Percentiles rank a stretch among this genome's conserved stretches.
phyloP scores from a whole-genome alignment of 2,329 filamentous ascomycete species.

The Aureobasidium uvarum region DNA sequence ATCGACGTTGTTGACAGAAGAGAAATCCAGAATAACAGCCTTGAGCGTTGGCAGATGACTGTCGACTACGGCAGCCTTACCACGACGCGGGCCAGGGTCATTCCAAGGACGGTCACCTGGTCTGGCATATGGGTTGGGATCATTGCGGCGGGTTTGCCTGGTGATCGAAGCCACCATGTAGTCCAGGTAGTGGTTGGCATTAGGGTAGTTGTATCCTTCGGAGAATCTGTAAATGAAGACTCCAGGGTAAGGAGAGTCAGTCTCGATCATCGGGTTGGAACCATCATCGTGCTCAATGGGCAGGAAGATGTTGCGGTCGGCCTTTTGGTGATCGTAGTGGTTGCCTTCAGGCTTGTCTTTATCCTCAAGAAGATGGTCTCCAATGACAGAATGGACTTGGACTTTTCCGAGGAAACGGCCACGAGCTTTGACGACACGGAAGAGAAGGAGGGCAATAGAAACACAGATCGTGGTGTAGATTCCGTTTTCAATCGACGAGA shows the following conservation, averaged over 20 bases:
- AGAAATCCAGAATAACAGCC: conserved; percentile 92
- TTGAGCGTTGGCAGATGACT: conserved; percentile 67
- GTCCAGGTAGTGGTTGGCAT: conserved; percentile 84
- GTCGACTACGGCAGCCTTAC: conserved; percentile 39
- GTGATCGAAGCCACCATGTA: conserved; percentile 52
- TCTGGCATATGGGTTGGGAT: conserved; percentile 60
- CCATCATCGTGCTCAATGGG: conserved; percentile 86
- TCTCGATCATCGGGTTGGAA: conserved; percentile 76
- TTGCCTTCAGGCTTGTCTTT: conserved; percentile 45
- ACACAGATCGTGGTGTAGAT: conserved; percentile 82
- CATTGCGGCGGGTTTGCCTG: conserved; percentile 70
- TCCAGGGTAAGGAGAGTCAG: conserved; percentile 83
- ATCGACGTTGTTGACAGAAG: conserved; percentile 89
- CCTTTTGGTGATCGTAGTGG: conserved; percentile 41
- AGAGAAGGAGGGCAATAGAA: conserved; percentile 75
- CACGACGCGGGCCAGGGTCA: conserved; percentile 71
- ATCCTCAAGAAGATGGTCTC: conserved; percentile 69
- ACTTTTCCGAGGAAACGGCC: conserved; percentile 83
- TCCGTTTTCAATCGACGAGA: conserved; percentile 84
- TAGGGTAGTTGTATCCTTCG: conserved; percentile 95
- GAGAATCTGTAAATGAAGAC: conserved; percentile 95
- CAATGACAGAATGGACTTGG: conserved; percentile 78
- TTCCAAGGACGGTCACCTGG: conserved; percentile 85
- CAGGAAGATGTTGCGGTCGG: conserved; percentile 76
- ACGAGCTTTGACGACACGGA: conserved; percentile 76